phyloP scores from a whole-genome alignment of 2,329 filamentous ascomycete species.

The Bipolaris gigantea region DNA sequence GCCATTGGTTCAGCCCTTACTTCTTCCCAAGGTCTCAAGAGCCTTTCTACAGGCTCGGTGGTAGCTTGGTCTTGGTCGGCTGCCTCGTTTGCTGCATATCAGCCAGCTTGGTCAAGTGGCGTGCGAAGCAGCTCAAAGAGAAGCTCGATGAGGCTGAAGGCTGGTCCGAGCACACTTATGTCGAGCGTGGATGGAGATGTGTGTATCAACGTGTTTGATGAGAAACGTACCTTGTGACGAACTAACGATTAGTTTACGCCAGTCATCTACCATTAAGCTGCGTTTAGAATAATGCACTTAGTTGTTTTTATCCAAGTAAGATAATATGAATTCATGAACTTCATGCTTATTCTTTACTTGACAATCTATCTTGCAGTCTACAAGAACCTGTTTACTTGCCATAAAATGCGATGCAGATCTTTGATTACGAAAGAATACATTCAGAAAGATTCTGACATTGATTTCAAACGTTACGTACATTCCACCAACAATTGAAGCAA shows the following conservation, averaged over 20 bases:
- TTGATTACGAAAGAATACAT: too few species aligned
- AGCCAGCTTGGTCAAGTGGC: slow-evolving; percentile 16
- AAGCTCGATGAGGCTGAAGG: slow-evolving; percentile 32
- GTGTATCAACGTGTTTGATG: slow-evolving; percentile 20
- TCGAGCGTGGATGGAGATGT: slow-evolving; percentile 34
- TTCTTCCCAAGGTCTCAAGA: slow-evolving; percentile 39
- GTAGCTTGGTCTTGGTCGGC: slow-evolving; percentile 31
- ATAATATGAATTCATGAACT: too few species aligned
- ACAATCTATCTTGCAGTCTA: too few species aligned
- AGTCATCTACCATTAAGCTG: too few species aligned
- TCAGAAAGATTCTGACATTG: too few species aligned
- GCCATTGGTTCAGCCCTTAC: slow-evolving; percentile 50
- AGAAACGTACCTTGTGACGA: neutral
- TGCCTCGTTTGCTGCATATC: slow-evolving; percentile 25
- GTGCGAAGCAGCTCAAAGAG: slow-evolving; percentile 32
- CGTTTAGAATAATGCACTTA: too few species aligned
- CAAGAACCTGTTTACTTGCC: too few species aligned
- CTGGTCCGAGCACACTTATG: slow-evolving; percentile 30
- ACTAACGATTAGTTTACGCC: neutral
- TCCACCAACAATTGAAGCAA: too few species aligned
- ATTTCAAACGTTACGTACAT: too few species aligned
- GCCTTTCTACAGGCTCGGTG: slow-evolving; percentile 26
- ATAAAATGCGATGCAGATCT: too few species aligned
- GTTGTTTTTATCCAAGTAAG: too few species aligned
- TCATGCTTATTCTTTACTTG: too few species aligned